Base-by-base conservation (phyloP, 1,284 basidiomycete genomes). In the Baeospora myosura region DNA sequence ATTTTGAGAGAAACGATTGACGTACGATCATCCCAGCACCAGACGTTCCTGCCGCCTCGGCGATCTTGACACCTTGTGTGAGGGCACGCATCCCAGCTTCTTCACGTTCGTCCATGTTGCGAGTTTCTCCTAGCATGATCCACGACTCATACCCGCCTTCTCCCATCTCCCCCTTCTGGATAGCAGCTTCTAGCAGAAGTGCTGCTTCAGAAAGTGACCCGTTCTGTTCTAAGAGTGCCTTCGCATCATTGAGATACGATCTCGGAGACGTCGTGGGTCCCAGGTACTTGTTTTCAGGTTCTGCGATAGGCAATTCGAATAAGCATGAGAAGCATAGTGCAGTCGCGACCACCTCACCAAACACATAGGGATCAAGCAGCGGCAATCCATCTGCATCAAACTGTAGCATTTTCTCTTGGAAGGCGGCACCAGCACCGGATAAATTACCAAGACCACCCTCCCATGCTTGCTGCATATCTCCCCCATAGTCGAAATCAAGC, bases 81-180 rank as follows among this genome's bases (percentile, higher is more conserved):
- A 88, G 71, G 3, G 84, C 90, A 45, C 79, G 76, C 72, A 93
- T 79, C 25, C 82, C 80, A 41, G 79, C 70, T 47, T 88, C 76
- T 63, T 95, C 81, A 44, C 85, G 74, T 73, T 99, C 96, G 57
- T 99, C 94, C 86, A 98, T 97, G 36, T 90, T 94, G 52, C 94
- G 79, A 0, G 88, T 88, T 62, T 96, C 89, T 6, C 96, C 96
- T 0, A 98, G 71, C 18, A 95, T 67, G 23, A 94, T 81, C 96
- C 96, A 99, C 0, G 92, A 79, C 58, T 95, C 92, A 43, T 85
- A 91, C 7, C 85, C 85, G 5, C 80, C 84, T 53, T 84, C 77
- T 30, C 85, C 86, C 5, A 85, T 66, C 41, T 88, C 81, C 5
- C 79, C 81, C 49, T 74, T 76, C 57, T 87, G 88, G 47, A 91